Evolutionary conservation across 2,329 filamentous ascomycete species (phyloP).

Genomic region (Colletotrichum eremochloae): DNA sequence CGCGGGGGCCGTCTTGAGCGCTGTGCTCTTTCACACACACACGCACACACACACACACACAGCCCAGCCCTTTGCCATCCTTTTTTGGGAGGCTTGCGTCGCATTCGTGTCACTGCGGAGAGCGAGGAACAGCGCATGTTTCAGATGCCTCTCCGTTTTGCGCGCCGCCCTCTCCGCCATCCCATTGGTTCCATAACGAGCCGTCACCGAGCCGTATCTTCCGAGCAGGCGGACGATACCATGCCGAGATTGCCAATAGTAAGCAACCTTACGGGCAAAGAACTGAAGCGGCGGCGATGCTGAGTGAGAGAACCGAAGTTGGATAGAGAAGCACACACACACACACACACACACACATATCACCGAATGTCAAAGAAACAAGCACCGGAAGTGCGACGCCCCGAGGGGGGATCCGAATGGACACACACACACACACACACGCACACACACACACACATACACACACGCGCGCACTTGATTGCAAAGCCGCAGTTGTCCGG

Average conservation of each 20-base stretch:
- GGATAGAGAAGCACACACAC: not conserved
- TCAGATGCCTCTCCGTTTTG: conserved; percentile 32
- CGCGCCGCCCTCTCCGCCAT: not conserved
- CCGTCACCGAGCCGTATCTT: conserved; percentile 2
- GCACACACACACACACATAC: not conserved
- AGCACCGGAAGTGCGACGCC: not conserved
- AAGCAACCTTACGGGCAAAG: not conserved
- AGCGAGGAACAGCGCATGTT: conserved; percentile 35
- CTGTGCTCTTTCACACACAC: not conserved
- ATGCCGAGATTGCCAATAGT: conserved; percentile 34
- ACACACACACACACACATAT: not conserved
- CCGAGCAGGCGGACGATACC: conserved; percentile 18
- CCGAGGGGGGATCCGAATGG: not conserved
- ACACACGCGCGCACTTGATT: too few relatives aligned
- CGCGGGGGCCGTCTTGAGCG: not conserved
- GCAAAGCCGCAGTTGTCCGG: conserved; percentile 12
- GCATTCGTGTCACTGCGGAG: conserved; percentile 37
- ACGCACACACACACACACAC: not conserved
- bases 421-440: not conserved
- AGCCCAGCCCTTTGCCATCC: conserved; percentile 20
- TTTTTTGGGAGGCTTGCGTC: conserved; percentile 26
- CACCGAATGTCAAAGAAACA: conserved; percentile 11
- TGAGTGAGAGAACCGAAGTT: not conserved
- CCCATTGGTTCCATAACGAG: conserved; percentile 30
- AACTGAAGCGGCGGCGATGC: conserved; percentile 7